Conservation (phyloP, 345 rosid species). For the Hibiscus tridactylites region DNA sequence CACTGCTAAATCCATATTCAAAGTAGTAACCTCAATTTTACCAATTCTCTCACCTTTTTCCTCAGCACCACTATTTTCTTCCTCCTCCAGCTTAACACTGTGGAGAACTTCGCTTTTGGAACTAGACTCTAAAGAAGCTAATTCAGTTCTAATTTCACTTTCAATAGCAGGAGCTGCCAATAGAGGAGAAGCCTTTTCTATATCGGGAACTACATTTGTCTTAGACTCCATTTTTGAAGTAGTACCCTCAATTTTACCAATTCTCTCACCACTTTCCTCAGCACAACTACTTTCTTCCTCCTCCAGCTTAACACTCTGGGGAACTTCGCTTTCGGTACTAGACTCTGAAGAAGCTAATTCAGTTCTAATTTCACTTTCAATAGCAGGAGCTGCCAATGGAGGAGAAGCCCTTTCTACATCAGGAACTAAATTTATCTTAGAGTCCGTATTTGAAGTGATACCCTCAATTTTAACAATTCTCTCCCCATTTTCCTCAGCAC, state of each 20-base stretch:
- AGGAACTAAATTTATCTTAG: neutral
- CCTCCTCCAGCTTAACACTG: neutral
- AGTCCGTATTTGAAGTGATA: neutral
- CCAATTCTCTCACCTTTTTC: neutral
- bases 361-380: constrained; percentile 13
- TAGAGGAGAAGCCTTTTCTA: neutral
- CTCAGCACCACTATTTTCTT: neutral
- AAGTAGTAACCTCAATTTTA: neutral
- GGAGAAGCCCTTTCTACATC: constrained; percentile 8
- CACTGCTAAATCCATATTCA: neutral
- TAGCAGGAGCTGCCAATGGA: constrained; percentile 2
- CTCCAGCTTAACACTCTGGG: neutral
- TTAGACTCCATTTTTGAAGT: neutral
- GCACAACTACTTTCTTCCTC: constrained; percentile 3
- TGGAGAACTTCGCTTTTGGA: neutral
- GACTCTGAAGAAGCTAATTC: constrained; percentile 16
- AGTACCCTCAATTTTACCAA: neutral
- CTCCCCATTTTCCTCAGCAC: constrained; percentile 13
- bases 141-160: neutral
- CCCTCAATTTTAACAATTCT: neutral
- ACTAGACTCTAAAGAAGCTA: neutral
- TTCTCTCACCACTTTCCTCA: constrained; percentile 10
- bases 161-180: neutral
- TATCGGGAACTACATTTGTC: neutral
- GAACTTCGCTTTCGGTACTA: constrained; percentile 4